phyloP scores from a whole-genome alignment of 768 basidiomycete species.

The Trametes meyenii region DNA sequence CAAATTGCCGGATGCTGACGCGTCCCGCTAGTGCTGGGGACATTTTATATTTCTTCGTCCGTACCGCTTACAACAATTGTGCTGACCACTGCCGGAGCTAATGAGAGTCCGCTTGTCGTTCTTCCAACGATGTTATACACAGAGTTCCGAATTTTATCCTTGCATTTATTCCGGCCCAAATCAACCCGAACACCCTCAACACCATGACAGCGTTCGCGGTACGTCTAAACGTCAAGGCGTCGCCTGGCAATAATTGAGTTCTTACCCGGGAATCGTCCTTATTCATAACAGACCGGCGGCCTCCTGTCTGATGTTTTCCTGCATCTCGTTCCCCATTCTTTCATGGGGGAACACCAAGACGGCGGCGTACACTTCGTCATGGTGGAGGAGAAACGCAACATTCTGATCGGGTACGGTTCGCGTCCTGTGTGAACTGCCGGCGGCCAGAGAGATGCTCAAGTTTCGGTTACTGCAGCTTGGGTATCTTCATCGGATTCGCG shows the following conservation, averaged over 20 bases:
- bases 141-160: conserved; percentile 95
- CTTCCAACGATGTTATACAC: conserved; percentile 28
- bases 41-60: conserved; percentile 96
- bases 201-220: conserved; percentile 95
- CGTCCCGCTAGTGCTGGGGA: conserved; percentile 65
- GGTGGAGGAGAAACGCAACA: conserved; percentile 91
- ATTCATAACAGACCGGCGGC: conserved; percentile 68
- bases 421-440: background rate
- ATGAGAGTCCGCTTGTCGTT: conserved; percentile 24
- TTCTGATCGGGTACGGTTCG: conserved; percentile 72
- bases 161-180: conserved; percentile 89
- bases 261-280: background rate
- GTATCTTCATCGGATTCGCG: conserved; percentile 85
- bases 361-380: conserved; percentile 74
- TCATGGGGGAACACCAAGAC: conserved; percentile 85
- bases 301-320: conserved; percentile 92
- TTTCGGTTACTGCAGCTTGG: conserved; percentile 50
- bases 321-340: conserved; percentile 89
- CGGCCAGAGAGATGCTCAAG: conserved; percentile 4
- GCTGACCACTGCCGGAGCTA: conserved; percentile 23
- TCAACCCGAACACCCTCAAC: conserved; percentile 82
- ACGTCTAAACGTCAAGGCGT: conserved; percentile 4
- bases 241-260: background rate
- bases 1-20: conserved; percentile 6
- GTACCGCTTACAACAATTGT: conserved; percentile 36